phyloP scores from a whole-genome alignment of 176 grass and related monocot species.

The Bromus sterilis region DNA sequence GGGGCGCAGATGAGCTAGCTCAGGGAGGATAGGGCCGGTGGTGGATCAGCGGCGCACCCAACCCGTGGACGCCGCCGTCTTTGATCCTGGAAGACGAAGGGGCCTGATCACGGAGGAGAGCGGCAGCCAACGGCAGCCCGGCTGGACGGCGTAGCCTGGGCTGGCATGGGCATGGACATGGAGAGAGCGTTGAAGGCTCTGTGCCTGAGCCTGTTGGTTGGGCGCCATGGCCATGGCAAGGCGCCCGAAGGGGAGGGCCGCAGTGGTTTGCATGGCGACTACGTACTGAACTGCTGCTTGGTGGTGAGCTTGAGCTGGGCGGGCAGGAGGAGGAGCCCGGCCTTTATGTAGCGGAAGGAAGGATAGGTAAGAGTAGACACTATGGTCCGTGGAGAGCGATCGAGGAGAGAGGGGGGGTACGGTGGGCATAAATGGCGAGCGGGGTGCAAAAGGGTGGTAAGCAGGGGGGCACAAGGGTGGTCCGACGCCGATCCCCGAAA shows the following conservation, averaged over 20 bases:
- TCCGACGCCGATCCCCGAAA: not conserved
- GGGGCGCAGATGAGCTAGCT: conserved; percentile 1
- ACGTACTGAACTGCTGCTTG: not conserved
- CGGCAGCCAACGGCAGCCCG: not conserved
- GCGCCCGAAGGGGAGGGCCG: not conserved
- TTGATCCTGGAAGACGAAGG: not conserved
- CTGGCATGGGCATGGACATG: too few relatives aligned
- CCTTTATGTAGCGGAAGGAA: not conserved
- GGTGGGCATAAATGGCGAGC: not conserved
- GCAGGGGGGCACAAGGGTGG: not conserved
- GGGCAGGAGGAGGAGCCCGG: not conserved
- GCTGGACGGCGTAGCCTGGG: not conserved
- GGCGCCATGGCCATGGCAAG: not conserved
- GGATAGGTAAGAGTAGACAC: not conserved
- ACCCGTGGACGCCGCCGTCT: not conserved
- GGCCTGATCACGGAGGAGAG: not conserved
- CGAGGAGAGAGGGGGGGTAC: not conserved
- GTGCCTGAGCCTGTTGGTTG: too few relatives aligned
- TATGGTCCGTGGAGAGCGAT: not conserved
- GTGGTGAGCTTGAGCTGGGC: too few relatives aligned
- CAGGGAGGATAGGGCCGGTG: conserved; percentile 8
- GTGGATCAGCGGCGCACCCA: not conserved
- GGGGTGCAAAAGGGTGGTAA: not conserved
- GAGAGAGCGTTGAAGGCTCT: not conserved
- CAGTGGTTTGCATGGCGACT: not conserved